These are phyloP conservation scores for Arthrocladium fulminans DNA, from an alignment of 2,329 filamentous ascomycete species.

Conservation along the genomic window DNA sequence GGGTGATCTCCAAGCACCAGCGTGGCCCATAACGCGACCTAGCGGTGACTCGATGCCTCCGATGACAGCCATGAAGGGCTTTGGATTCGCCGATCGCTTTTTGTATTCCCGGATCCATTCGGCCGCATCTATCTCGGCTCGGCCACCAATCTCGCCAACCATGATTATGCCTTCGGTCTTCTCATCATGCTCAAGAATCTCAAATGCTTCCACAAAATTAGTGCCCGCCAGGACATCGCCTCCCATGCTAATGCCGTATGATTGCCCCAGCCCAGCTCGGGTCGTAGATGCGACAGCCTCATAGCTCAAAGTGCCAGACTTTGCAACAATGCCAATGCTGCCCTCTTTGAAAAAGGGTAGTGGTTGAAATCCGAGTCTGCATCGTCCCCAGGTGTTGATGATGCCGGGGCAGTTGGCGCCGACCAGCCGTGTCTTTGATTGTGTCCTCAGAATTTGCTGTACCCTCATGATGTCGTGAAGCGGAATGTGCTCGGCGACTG, in stretches of 20 bases:
- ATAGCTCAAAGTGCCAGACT: slow-evolving; percentile 71
- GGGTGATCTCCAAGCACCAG: slow-evolving; percentile 61
- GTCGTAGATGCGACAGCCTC: slow-evolving; percentile 69
- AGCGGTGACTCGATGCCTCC: slow-evolving; percentile 56
- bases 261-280: slow-evolving; percentile 65
- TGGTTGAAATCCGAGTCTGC: slow-evolving; percentile 68
- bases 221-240: slow-evolving; percentile 68
- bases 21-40: slow-evolving; percentile 67
- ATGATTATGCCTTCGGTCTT: slow-evolving; percentile 64
- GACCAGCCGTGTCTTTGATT: slow-evolving; percentile 62
- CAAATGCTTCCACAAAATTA: slow-evolving; percentile 61
- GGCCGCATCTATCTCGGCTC: slow-evolving; percentile 61
- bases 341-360: slow-evolving; percentile 62
- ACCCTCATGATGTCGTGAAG: slow-evolving; percentile 68
- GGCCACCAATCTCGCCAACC: slow-evolving; percentile 64
- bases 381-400: slow-evolving; percentile 62
- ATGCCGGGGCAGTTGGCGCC: slow-evolving; percentile 77
- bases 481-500: slow-evolving; percentile 72
- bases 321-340: slow-evolving; percentile 66
- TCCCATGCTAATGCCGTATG: slow-evolving; percentile 67
- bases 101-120: slow-evolving; percentile 63
- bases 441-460: slow-evolving; percentile 61
- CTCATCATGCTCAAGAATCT: slow-evolving; percentile 56
- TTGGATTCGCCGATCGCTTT: slow-evolving; percentile 49
- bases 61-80: slow-evolving; percentile 66